These are phyloP conservation scores for Lunasporangiospora selenospora DNA, from an alignment of 192 early-diverging fungal species.

Conservation along the genomic window DNA sequence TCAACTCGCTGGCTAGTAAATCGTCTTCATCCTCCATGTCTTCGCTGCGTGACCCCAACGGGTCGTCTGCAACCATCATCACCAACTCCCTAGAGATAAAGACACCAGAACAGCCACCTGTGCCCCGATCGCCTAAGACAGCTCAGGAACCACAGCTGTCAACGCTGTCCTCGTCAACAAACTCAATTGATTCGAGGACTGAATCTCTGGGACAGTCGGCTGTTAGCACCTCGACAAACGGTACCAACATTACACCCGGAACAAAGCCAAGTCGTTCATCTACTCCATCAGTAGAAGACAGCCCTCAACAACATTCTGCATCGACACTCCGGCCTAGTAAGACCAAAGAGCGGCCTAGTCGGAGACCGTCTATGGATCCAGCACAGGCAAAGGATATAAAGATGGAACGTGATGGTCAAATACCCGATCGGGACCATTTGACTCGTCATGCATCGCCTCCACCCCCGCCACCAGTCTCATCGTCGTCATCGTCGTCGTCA, in stretches of 20 bases:
- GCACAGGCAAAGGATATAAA: too few species aligned
- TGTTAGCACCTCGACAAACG: background rate
- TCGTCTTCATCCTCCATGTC: constrained; percentile 27
- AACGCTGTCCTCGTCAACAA: background rate
- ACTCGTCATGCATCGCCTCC: too few species aligned
- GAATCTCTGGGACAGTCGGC: constrained; percentile 1
- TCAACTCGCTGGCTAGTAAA: constrained; percentile 13
- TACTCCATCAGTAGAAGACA: background rate
- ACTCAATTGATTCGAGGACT: constrained; percentile 3
- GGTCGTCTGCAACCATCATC: constrained; percentile 22
- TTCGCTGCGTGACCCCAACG: constrained; percentile 15
- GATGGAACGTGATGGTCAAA: too few species aligned
- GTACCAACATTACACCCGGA: background rate
- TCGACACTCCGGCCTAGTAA: background rate
- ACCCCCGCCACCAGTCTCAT: too few species aligned
- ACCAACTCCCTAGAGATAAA: constrained; percentile 7
- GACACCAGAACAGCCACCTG: constrained; percentile 2
- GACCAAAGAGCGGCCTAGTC: background rate
- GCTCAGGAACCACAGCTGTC: constrained; percentile 9
- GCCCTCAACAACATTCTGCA: background rate
- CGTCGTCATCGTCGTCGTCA: too few species aligned
- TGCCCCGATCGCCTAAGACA: constrained; percentile 1
- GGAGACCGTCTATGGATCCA: too few species aligned
- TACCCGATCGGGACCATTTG: too few species aligned
- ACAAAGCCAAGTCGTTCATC: background rate